Percentiles rank a stretch among this genome's conserved stretches.
Conservation (phyloP, 352 stramenopile genomes). For the Phytophthora brassicae region DNA sequence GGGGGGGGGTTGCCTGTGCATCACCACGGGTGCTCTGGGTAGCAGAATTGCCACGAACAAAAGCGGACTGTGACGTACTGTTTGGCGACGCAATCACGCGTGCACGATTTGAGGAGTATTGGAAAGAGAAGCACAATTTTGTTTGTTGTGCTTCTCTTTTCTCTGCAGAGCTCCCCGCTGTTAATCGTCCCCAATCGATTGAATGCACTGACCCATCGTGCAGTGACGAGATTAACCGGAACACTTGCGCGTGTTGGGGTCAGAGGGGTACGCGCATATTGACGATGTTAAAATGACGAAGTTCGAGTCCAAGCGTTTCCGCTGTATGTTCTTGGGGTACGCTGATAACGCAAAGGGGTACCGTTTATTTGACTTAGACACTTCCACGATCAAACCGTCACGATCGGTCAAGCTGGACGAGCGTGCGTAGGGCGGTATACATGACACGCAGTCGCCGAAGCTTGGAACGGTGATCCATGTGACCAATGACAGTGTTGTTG, state of each 20-base stretch:
- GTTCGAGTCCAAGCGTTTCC: slow-evolving; percentile 27
- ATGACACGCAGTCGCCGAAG: neutral
- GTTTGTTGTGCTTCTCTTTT: neutral
- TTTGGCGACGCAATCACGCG: neutral
- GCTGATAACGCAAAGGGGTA: slow-evolving; percentile 22
- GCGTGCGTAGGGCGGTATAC: slow-evolving; percentile 12
- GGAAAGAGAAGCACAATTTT: too few relatives aligned
- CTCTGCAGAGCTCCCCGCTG: neutral
- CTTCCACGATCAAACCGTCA: slow-evolving; percentile 12
- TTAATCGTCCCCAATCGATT: neutral
- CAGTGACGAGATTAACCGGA: neutral
- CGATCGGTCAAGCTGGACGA: slow-evolving; percentile 20
- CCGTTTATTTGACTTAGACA: slow-evolving; percentile 17
- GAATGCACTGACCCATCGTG: neutral
- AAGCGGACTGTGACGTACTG: neutral
- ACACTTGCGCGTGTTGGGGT: slow-evolving; percentile 33
- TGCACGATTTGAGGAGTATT: neutral
- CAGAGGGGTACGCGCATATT: slow-evolving; percentile 28
- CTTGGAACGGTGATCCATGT: slow-evolving; percentile 1
- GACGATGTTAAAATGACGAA: slow-evolving; percentile 26
- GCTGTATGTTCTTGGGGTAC: slow-evolving; percentile 30
- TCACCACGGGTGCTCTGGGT: too few relatives aligned
- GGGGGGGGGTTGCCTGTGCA: too few relatives aligned
- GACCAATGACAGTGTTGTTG: too few relatives aligned
- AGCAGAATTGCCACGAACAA: neutral